Evolutionary conservation across 495 filamentous ascomycete species (phyloP), one percentile per base, ranked within the genome.

Genomic region (Neurospora pannonica): DNA sequence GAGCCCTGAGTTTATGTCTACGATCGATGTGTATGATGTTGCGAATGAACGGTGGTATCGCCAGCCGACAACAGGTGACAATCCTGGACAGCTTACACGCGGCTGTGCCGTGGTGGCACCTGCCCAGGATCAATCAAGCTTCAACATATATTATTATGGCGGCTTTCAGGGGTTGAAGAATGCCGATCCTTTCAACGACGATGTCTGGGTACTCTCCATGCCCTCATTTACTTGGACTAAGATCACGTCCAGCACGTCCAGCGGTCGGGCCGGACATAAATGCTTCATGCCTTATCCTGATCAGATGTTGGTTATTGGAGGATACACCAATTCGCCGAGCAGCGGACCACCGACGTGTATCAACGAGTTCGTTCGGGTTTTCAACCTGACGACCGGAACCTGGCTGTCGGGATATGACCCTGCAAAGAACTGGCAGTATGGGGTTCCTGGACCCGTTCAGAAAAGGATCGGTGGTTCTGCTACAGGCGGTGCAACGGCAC

Each of bases 171-270:
- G 89, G 0, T 69, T 89, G 19, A 62, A 84, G 13, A 38, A 76
- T 1, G 71, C 75, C 3, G 38, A 77, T 13, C 74, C 75, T 13
- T 87, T 84, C 46, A 88, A 81, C 13, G 91, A 93, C 75, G 90
- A 93, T 71, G 89, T 94, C 17, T 94, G 91, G 80, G 87, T 94
- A 15, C 78, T 95, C 36, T 93, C 92, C 0, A 79, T 95, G 19
- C 93, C 93, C 1, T 89, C 91, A 0, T 95, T 95, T 80, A 88
- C 83, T n/a, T 95, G 93, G 93, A 88, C 88, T 42, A 87, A 89
- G 76, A 85, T 90, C 15, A 85, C 86, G 39, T 80, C 79, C 0
- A 88, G 90, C 5, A 82, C 73, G 0, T 60, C 70, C 4, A 76
- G 89, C 72, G 89, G 82, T 13, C 88, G 92, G 40, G 88, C 84